Conservation (phyloP, 495 filamentous ascomycete genomes). For the Penicilliopsis zonata region DNA sequence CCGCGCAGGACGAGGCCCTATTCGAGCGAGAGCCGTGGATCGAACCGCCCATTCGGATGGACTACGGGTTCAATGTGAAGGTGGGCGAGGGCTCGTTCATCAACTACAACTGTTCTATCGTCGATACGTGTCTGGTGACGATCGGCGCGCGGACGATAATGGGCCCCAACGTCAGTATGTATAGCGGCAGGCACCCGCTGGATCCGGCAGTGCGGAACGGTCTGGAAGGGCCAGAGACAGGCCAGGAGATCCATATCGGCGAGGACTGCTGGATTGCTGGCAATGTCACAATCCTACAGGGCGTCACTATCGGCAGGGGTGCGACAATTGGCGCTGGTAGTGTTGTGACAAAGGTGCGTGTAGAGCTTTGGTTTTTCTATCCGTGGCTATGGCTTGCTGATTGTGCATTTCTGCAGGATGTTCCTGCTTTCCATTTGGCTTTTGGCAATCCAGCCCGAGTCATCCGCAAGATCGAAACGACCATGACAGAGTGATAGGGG, state of each 20-base stretch:
- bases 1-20: conserved; percentile 46
- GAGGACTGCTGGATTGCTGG: conserved; percentile 90
- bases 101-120: conserved; percentile 62
- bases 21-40: conserved; percentile 54
- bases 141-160: conserved; percentile 72
- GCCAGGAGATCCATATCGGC: conserved; percentile 63
- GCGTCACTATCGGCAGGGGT: conserved; percentile 71
- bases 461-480: conserved; percentile 40
- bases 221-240: conserved; percentile 59
- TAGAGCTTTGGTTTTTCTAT: conserved; percentile 1
- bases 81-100: conserved; percentile 59
- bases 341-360: conserved; percentile 69
- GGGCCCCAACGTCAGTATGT: conserved; percentile 65
- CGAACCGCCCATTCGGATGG: conserved; percentile 56
- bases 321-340: conserved; percentile 73
- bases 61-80: conserved; percentile 66
- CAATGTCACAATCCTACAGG: conserved; percentile 60
- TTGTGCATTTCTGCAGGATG: conserved; percentile 30
- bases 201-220: conserved; percentile 66
- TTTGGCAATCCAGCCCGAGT: conserved; percentile 58
- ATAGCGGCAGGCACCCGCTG: conserved; percentile 61
- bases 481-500: conserved; percentile 18
- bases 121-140: conserved; percentile 68
- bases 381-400: not conserved
- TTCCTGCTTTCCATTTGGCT: conserved; percentile 49